Evolutionary conservation across 306 rosid species (phyloP).

Genomic region (Vigna trinervia): DNA sequence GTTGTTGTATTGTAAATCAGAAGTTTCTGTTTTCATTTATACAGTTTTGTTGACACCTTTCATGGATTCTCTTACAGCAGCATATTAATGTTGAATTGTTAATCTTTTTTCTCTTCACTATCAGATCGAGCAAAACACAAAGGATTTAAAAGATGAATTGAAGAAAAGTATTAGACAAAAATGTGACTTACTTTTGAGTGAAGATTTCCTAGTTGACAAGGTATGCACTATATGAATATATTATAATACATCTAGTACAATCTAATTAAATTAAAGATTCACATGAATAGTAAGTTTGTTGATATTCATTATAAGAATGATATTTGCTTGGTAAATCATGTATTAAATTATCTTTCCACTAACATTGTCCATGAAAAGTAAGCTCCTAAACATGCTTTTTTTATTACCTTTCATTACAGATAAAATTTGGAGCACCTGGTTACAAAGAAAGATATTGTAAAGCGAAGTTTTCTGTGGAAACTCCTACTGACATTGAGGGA

Average conservation of each 20-base stretch:
- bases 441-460: slow-evolving; percentile 63
- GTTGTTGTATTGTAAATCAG: neutral
- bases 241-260: too few species aligned
- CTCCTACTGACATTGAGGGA: slow-evolving; percentile 41
- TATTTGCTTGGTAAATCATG: neutral
- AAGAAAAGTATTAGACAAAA: slow-evolving; percentile 28
- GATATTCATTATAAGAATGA: neutral
- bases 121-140: slow-evolving; percentile 59
- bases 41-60: neutral
- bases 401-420: slow-evolving; percentile 39
- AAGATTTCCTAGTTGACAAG: slow-evolving; percentile 36
- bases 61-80: neutral
- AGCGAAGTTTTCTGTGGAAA: slow-evolving; percentile 57
- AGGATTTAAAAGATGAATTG: slow-evolving; percentile 45
- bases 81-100: neutral
- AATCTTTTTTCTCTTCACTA: neutral
- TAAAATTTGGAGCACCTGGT: slow-evolving; percentile 47
- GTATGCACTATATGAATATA: neutral
- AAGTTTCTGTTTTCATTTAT: neutral
- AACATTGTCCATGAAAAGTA: neutral
- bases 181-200: slow-evolving; percentile 48
- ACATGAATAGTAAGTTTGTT: neutral
- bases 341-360: too few species aligned
- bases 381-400: neutral
- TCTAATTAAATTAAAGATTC: neutral